Conservation (phyloP, 768 basidiomycete genomes). For the Amanita rubescens region DNA sequence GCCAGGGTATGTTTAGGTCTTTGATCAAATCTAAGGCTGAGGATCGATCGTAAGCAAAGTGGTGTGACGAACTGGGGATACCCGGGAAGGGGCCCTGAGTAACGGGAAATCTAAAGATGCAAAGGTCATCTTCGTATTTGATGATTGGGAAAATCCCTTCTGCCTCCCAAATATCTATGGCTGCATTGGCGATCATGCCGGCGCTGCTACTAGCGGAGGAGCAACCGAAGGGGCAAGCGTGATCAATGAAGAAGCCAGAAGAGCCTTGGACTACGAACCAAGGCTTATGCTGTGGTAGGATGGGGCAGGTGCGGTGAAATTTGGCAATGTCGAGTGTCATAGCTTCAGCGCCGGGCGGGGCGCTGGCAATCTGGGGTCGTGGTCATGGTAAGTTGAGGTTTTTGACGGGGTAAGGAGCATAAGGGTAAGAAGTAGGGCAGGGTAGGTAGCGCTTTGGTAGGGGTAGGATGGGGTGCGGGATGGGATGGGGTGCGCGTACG, state of each 20-base stretch:
- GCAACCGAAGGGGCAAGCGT: constrained; percentile 23
- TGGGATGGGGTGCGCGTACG: too few relatives aligned
- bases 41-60: too few relatives aligned
- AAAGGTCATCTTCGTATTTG: constrained; percentile 21
- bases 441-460: too few relatives aligned
- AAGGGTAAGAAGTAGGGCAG: too few relatives aligned
- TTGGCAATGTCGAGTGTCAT: constrained; percentile 16
- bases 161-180: constrained; percentile 20
- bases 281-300: constrained; percentile 23
- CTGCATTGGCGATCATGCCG: constrained; percentile 21
- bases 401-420: neutral
- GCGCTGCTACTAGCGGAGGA: constrained; percentile 23
- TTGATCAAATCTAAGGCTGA: too few relatives aligned
- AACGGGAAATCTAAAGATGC: constrained; percentile 16
- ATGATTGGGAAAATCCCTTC: constrained; percentile 13
- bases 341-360: constrained; percentile 24
- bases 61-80: too few relatives aligned
- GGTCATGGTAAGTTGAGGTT: neutral
- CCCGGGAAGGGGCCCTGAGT: too few relatives aligned
- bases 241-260: constrained; percentile 23
- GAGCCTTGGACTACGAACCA: constrained; percentile 24
- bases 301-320: constrained; percentile 20
- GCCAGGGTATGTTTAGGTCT: constrained; percentile 23
- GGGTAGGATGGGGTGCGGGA: too few relatives aligned
- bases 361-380: constrained; percentile 19